Conservation (phyloP, 1,284 basidiomycete species). For the Farysia itapuensis region DNA sequence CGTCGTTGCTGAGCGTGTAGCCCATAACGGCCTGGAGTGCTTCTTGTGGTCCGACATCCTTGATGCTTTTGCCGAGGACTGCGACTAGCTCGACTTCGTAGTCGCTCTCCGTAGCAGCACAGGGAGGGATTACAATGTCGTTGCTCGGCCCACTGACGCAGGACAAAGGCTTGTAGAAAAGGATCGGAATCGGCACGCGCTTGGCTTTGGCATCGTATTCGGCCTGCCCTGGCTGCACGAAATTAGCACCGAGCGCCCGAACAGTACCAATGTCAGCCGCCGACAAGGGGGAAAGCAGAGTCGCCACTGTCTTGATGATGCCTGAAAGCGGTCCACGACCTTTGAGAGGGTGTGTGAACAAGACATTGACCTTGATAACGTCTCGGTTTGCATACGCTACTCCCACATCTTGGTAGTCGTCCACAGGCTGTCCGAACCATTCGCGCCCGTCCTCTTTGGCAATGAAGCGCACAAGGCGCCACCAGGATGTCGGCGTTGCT, state of each 20-base stretch:
- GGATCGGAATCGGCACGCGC: slow-evolving; percentile 34
- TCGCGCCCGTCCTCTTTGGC: slow-evolving; percentile 37
- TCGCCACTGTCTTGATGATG: slow-evolving; percentile 27
- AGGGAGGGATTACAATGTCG: slow-evolving; percentile 33
- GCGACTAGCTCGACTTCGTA: slow-evolving; percentile 51
- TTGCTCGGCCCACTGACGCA: slow-evolving; percentile 20
- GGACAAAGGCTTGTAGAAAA: slow-evolving; percentile 43
- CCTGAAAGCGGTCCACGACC: slow-evolving; percentile 6
- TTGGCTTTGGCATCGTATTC: slow-evolving; percentile 13
- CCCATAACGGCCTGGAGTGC: slow-evolving; percentile 32
- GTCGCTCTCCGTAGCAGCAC: slow-evolving; percentile 31
- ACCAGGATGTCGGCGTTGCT: slow-evolving; percentile 24
- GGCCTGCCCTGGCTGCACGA: slow-evolving; percentile 26
- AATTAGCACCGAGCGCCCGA: slow-evolving; percentile 37
- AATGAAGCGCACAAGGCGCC: slow-evolving; percentile 45
- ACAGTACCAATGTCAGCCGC: slow-evolving; percentile 13
- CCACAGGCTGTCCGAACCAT: slow-evolving; percentile 42
- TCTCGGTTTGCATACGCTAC: slow-evolving; percentile 15
- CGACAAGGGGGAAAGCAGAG: slow-evolving; percentile 27
- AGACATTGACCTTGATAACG: slow-evolving; percentile 13
- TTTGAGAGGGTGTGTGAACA: slow-evolving; percentile 18
- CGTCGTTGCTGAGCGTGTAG: slow-evolving; percentile 46
- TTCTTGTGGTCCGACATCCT: slow-evolving; percentile 18
- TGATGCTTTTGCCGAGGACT: slow-evolving; percentile 19
- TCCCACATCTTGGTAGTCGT: slow-evolving; percentile 28